phyloP scores from a whole-genome alignment of 805 yeast genomes.

The Grigorovia jiainica region DNA sequence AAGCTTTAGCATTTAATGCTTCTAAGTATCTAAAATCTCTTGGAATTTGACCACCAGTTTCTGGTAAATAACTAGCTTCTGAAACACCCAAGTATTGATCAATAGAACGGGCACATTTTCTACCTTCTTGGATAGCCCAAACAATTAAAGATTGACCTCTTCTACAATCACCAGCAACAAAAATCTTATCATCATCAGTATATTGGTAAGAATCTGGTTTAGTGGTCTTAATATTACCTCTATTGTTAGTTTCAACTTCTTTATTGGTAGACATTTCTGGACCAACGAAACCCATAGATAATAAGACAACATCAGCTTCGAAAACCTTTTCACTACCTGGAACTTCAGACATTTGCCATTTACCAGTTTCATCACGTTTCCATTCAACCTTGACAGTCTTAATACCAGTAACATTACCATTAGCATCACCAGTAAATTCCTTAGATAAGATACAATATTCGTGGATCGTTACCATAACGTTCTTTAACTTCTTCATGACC shows the following conservation, averaged over 20 bases:
- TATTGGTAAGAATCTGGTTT: conserved; percentile 43
- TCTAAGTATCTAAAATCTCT: conserved; percentile 70
- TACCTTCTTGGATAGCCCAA: conserved; percentile 99
- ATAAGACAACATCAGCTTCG: conserved; percentile 87
- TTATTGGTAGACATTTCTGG: conserved; percentile 67
- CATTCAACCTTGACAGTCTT: conserved; percentile 96
- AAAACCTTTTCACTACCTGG: conserved; percentile 91
- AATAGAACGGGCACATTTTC: conserved; percentile 95
- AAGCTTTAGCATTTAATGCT: conserved; percentile 48
- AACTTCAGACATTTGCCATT: conserved; percentile 98
- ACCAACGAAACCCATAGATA: conserved; percentile 97
- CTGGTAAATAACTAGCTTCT: conserved; percentile 66
- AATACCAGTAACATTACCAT: conserved; percentile 90
- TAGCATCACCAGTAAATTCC: conserved; percentile 91
- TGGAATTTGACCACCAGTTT: conserved; percentile 85
- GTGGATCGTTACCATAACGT: conserved; percentile 94
- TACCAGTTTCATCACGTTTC: conserved; percentile 82
- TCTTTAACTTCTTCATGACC: conserved; percentile 94
- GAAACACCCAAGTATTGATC: conserved; percentile 56
- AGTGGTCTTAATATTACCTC: conserved; percentile 68
- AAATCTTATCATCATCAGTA: conserved; percentile 62
- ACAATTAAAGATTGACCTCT: conserved; percentile 97
- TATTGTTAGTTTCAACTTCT: conserved; percentile 36
- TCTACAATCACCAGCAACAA: conserved; percentile 98
- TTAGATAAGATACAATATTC: conserved; percentile 92